Evolutionary conservation across 2,329 filamentous ascomycete species (phyloP).

Genomic region (Sporothrix mexicana): DNA sequence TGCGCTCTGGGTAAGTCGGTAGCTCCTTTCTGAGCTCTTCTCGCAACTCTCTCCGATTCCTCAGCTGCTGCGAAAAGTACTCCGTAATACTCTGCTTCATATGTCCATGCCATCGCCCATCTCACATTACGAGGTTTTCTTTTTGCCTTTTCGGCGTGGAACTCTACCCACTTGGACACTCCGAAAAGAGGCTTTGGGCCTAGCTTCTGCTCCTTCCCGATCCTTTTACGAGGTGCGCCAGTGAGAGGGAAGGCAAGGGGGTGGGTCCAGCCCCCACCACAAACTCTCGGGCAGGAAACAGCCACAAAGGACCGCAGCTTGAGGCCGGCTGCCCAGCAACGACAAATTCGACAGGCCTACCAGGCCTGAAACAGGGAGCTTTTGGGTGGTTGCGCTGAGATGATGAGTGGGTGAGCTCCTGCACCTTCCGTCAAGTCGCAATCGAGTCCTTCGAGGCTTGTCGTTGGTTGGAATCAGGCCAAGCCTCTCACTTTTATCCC

Average conservation of each 20-base stretch:
- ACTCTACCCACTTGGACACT: neutral
- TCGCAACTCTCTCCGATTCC: neutral
- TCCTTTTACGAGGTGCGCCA: slow-evolving; percentile 24
- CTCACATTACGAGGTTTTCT: slow-evolving; percentile 20
- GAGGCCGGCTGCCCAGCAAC: slow-evolving; percentile 34
- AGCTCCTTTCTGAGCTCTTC: neutral
- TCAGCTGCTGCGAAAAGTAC: slow-evolving; percentile 15
- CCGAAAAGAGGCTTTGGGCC: slow-evolving; percentile 1
- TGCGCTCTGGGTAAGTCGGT: neutral
- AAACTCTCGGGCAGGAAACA: neutral
- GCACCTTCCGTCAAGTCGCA: slow-evolving; percentile 15
- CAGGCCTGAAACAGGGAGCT: slow-evolving; percentile 13
- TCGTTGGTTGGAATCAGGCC: slow-evolving; percentile 8
- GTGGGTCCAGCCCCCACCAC: slow-evolving; percentile 17
- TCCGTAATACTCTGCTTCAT: neutral
- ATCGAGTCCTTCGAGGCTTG: neutral
- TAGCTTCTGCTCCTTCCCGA: slow-evolving; percentile 24
- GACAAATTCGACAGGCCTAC: slow-evolving; percentile 4
- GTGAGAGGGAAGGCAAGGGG: slow-evolving; percentile 21
- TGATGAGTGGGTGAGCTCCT: slow-evolving; percentile 1
- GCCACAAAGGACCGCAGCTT: slow-evolving; percentile 1
- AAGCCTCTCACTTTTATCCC: neutral
- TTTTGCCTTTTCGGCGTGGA: slow-evolving; percentile 8
- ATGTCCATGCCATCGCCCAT: neutral
- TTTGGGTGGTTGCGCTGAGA: slow-evolving; percentile 11